Evolutionary conservation across 2,329 filamentous ascomycete genomes (phyloP), one percentile per base, ranked within the genome.

Genomic region (Curvularia spicifera): DNA sequence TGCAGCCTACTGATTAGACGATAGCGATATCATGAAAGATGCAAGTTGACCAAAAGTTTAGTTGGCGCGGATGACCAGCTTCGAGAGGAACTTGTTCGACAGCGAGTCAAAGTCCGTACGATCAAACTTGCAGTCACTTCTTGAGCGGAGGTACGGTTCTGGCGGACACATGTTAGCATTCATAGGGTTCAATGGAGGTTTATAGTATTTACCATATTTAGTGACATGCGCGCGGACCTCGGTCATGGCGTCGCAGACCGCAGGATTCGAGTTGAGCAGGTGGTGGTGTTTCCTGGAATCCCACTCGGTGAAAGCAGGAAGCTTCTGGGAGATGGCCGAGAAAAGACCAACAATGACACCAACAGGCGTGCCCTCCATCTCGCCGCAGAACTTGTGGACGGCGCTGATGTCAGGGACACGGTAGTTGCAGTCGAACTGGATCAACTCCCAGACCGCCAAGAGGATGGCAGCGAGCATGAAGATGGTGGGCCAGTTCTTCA

Each of bases 401-500:
- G 90, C 90, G 49, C 85, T 84, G 53, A 90, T 85, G 76, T 97
- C 93, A 4, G 91, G 92, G 3, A 96, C 89, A 51, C 94, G 90
- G 84, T 97, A 98, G 80, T 97, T 91, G 84, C 91, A 96, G 80
- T 98, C 94, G 74, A 97, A 98, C 78, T 98, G 93, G 88, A 98
- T 97, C 84, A 97, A 90, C 78, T 98, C 94, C 94, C 94, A 98
- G 20, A 98, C 92, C 10, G 91, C 91, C 47, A 98, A 84, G 33
- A 98, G 86, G 63, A 98, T 95, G 4, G 91, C 93, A 9, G 93
- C 94, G 55, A 97, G 84, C 86, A 98, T 96, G 84, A 97, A 98
- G 76, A 98, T 98, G 48, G 93, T 97, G 1, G 94, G 94, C 94
- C 94, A 98, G 82, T 97, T 96, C 87, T 97, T 97, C 69, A 97